Conservation (phyloP, 2,329 filamentous ascomycete genomes). For the Penicillium crustosum region DNA sequence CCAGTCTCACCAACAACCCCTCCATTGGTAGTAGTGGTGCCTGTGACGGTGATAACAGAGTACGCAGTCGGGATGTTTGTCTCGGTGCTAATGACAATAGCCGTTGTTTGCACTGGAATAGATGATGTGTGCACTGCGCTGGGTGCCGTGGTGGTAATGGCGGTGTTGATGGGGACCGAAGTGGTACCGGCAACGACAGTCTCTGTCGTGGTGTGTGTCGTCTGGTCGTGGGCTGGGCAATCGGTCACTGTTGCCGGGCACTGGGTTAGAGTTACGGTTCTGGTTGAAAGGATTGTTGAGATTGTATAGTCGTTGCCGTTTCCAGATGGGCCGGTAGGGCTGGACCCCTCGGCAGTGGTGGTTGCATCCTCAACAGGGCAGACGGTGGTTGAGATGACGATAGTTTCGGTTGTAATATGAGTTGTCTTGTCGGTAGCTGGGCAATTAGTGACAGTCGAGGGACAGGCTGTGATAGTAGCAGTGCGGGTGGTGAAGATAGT, state of each 20-base stretch:
- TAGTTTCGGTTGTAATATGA: constrained; percentile 20
- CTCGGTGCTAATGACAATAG: not conserved
- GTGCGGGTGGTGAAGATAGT: constrained; percentile 22
- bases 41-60: not conserved
- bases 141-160: not conserved
- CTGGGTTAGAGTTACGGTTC: constrained; percentile 15
- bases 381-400: constrained; percentile 23
- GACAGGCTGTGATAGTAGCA: constrained; percentile 27
- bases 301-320: constrained; percentile 5
- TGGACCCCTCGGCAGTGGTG: not conserved
- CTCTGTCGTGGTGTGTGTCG: constrained; percentile 19
- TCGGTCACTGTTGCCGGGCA: constrained; percentile 17
- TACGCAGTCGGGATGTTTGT: not conserved
- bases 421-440: constrained; percentile 18
- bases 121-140: not conserved
- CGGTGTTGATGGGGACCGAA: not conserved
- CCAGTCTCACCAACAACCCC: not conserved
- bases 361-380: constrained; percentile 18
- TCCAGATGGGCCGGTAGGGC: not conserved
- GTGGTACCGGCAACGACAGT: constrained; percentile 22
- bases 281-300: constrained; percentile 15
- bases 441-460: constrained; percentile 27
- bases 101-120: not conserved
- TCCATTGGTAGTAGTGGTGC: not conserved
- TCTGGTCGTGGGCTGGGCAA: constrained; percentile 18